These are phyloP conservation scores for Paspalum vaginatum DNA, from an alignment of 176 grass and related monocot genomes.

Conservation along the genomic window DNA sequence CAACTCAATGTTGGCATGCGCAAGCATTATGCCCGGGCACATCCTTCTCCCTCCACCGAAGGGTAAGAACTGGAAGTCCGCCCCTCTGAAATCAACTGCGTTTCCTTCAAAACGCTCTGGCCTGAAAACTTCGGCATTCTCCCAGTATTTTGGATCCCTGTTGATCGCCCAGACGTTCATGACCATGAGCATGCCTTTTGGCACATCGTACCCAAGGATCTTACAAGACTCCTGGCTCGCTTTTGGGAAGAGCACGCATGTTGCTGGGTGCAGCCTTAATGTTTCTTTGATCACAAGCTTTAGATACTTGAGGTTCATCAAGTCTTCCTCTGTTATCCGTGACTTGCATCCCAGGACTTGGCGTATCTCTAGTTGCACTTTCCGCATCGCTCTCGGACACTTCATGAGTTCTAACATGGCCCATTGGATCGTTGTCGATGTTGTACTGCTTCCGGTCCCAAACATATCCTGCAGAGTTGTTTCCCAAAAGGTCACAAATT, in stretches of 20 bases:
- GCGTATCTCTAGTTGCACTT: neutral
- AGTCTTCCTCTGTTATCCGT: neutral
- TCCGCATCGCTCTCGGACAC: neutral
- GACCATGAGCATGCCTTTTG: neutral
- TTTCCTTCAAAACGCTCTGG: slow-evolving; percentile 20
- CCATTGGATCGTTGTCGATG: neutral
- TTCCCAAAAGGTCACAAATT: neutral
- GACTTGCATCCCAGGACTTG: neutral
- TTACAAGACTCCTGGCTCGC: slow-evolving; percentile 1
- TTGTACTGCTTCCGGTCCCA: neutral
- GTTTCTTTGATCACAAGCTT: slow-evolving; percentile 27
- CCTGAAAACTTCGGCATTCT: neutral
- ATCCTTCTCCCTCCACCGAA: slow-evolving; percentile 24
- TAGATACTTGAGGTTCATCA: neutral
- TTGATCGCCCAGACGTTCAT: slow-evolving; percentile 16
- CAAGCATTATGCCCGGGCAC: slow-evolving; percentile 17
- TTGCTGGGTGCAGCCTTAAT: neutral
- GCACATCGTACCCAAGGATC: slow-evolving; percentile 17
- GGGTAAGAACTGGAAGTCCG: slow-evolving; percentile 3
- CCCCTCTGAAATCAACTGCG: slow-evolving; percentile 13
- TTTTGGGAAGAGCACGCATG: neutral
- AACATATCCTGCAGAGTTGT: slow-evolving; percentile 15
- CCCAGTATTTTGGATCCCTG: slow-evolving; percentile 30
- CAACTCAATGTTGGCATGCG: slow-evolving; percentile 7
- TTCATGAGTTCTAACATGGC: slow-evolving; percentile 36